A percentile compares a stretch with the other conserved stretches of the same genome.
Conservation (phyloP, 2,329 filamentous ascomycete genomes). For the Neofusicoccum cordaticola region DNA sequence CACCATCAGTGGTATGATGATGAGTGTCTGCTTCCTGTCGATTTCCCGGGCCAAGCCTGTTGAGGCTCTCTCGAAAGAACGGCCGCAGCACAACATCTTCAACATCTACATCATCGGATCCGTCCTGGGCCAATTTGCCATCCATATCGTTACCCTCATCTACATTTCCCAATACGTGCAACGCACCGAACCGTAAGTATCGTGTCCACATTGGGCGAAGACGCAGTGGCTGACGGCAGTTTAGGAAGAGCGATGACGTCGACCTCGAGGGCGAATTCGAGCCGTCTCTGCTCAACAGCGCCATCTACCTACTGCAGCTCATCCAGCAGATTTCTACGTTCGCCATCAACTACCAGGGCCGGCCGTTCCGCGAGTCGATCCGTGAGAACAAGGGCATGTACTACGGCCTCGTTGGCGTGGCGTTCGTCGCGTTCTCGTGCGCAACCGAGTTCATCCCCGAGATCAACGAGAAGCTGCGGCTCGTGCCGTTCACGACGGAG, state of each 20-base stretch:
- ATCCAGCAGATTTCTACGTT: constrained; percentile 99
- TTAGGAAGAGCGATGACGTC: constrained; percentile 58
- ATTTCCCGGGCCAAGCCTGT: constrained; percentile 97
- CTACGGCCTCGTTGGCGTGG: constrained; percentile 88
- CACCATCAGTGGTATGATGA: constrained; percentile 98
- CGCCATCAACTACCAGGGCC: constrained; percentile 98
- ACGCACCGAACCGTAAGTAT: constrained; percentile 73
- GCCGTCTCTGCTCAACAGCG: constrained; percentile 91
- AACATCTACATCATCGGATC: constrained; percentile 98
- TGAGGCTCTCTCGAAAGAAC: constrained; percentile 91
- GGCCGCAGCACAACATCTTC: constrained; percentile 97
- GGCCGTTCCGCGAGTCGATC: constrained; percentile 94
- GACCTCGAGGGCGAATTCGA: constrained; percentile 94
- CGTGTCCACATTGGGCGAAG: constrained; percentile 46
- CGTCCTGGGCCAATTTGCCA: constrained; percentile 92
- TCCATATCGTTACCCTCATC: constrained; percentile 90
- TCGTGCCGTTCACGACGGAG: constrained; percentile 83
- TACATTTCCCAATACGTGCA: constrained; percentile 92
- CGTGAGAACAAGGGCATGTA: constrained; percentile 98
- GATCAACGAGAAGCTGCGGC: constrained; percentile 86
- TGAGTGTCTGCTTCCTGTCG: constrained; percentile 98
- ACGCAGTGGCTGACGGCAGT: constrained; percentile 25
- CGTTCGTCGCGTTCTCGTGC: constrained; percentile 86
- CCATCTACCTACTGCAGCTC: constrained; percentile 93
- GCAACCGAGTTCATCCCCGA: constrained; percentile 94